A percentile compares a stretch with the other conserved stretches of the same genome.
Evolutionary conservation across 352 stramenopile genomes (phyloP).

Genomic region (Peronospora tabacina): DNA sequence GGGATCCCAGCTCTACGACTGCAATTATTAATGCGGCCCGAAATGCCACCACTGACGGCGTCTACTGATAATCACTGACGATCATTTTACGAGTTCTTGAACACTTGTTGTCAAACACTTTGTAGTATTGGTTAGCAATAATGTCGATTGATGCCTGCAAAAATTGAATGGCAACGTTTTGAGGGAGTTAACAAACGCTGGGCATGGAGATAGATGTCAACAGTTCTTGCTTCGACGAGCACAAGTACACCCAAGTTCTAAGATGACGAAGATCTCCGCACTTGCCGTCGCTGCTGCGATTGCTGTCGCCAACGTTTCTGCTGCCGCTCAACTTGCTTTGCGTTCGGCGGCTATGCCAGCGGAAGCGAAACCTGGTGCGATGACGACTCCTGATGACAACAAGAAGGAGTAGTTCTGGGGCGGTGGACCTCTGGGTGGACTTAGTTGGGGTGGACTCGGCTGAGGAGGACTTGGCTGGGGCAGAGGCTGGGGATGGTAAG

Average conservation of each 20-base stretch:
- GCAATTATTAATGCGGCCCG: no score
- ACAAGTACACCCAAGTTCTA: conserved; percentile 1
- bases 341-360: background rate
- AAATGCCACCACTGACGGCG: no score
- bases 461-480: background rate
- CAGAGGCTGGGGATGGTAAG: background rate
- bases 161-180: no score
- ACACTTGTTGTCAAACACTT: no score
- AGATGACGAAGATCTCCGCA: conserved; percentile 15
- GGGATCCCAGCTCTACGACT: no score
- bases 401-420: conserved; percentile 15
- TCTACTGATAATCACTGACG: no score
- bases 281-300: conserved; percentile 9
- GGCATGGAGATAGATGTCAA: background rate
- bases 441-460: conserved; percentile 5
- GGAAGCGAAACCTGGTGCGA: background rate
- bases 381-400: background rate
- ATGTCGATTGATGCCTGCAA: no score
- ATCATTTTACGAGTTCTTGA: no score
- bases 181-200: no score
- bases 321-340: conserved; percentile 15
- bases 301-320: conserved; percentile 14
- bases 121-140: no score
- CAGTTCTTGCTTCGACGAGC: conserved; percentile 6
- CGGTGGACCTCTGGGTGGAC: conserved; percentile 7